Evolutionary conservation across 768 basidiomycete species (phyloP), one percentile per base, ranked within the genome.

Genomic region (Podaxis sp.): DNA sequence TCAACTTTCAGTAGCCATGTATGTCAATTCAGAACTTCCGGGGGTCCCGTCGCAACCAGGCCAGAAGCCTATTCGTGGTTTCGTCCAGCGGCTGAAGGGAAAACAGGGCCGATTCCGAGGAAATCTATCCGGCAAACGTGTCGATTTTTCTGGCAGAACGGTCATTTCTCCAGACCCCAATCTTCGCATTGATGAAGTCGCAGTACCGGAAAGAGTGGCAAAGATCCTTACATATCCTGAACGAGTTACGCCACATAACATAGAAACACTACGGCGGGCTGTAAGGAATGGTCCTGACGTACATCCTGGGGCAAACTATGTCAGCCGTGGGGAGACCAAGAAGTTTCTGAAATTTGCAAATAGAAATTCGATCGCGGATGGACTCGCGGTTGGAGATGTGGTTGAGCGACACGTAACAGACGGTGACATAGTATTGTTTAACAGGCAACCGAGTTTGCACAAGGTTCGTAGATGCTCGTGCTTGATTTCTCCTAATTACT

Each of bases 81-180:
- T 98, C 70, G 96, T 96, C 48, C 97, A 99, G 68, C 91, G 97
- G 2, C 77, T 99, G 53, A 99, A 99, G 76, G 97, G 97, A 38
- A 99, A 99, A 71, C 96, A 98, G 72, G 97, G 97, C 67, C 95
- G 97, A 50, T 98, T 99, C 76, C 84, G 97, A 71, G 97, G 97
- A 21, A 99, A 99, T 70, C 81, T 99, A 6, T 98, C 95, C 0
- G 97, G 97, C 63, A 99, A 99, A 74, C 94, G 97, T 72, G 97
- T 99, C 64, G 97, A 99, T 71, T 98, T 98, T 71, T 98, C 95
- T 0, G 96, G 88, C 4, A 90, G 97, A 67, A 99, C 97, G 5
- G 97, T 99, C 72, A 99, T 99, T 69, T 96, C 95, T 1, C 97
- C 97, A 1, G 97, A 99, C 73, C 97, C 97, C n/a, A 99, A 98